A percentile compares a stretch with the other conserved stretches of the same genome.
These are phyloP conservation scores for Cryphonectria naterciae DNA, from an alignment of 2,329 filamentous ascomycete genomes.

Conservation along the genomic window DNA sequence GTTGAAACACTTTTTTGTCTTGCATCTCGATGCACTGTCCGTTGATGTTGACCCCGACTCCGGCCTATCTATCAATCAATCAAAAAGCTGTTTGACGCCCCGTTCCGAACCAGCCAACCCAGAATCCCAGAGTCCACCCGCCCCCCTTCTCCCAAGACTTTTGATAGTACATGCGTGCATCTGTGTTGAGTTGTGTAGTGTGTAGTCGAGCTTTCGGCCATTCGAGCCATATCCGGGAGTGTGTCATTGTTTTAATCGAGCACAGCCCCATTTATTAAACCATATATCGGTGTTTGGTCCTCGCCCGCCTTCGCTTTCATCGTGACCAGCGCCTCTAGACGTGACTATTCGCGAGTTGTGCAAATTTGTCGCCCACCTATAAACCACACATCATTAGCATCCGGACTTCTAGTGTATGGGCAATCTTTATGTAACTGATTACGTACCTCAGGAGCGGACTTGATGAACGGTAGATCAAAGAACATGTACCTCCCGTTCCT, in stretches of 20 bases:
- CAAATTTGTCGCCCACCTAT: conserved; percentile 12
- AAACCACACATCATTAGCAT: background rate
- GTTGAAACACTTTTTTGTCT: conserved; percentile 1
- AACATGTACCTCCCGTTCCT: conserved; percentile 92
- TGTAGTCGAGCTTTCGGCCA: background rate
- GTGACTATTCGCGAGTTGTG: conserved; percentile 4
- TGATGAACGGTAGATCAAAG: conserved; percentile 91
- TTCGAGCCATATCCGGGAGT: background rate
- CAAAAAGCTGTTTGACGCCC: conserved; percentile 3
- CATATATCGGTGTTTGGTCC: background rate
- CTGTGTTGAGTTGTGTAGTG: background rate
- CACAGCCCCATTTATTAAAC: background rate
- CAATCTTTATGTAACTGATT: background rate
- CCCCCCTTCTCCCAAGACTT: conserved; percentile 40
- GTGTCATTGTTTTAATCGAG: background rate
- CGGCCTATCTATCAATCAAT: conserved; percentile 9
- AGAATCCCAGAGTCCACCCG: conserved; percentile 40
- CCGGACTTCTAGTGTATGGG: background rate
- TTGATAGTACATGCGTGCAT: conserved; percentile 5
- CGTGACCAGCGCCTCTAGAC: background rate
- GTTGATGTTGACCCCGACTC: background rate
- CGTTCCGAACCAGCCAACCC: conserved; percentile 9
- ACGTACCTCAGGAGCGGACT: conserved; percentile 81
- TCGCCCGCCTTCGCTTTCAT: background rate
- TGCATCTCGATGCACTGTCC: background rate